Evolutionary conservation across 768 basidiomycete species (phyloP).

Genomic region (Collybia nuda): DNA sequence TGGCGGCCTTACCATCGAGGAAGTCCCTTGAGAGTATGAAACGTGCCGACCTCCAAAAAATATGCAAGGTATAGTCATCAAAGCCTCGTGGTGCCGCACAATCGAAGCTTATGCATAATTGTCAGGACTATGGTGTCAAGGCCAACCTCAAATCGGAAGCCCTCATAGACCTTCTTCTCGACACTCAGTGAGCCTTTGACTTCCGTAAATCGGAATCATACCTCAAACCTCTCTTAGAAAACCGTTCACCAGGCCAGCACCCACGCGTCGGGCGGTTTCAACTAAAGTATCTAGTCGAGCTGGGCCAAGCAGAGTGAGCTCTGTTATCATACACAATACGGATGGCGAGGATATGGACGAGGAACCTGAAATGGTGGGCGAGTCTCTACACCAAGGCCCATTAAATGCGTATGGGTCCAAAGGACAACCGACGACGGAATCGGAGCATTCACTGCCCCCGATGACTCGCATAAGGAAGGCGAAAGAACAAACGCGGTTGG

Average conservation of each 20-base stretch:
- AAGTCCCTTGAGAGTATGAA: constrained; percentile 45
- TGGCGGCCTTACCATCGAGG: constrained; percentile 42
- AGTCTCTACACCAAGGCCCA: constrained; percentile 9
- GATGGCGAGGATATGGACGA: constrained; percentile 43
- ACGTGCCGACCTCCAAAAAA: constrained; percentile 48
- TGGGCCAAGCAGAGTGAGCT: constrained; percentile 40
- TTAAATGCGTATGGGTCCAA: constrained; percentile 13
- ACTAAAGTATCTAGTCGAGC: constrained; percentile 35
- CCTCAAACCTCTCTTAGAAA: constrained; percentile 1
- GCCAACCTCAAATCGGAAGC: constrained; percentile 83
- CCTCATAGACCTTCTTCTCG: constrained; percentile 71
- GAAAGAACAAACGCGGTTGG: constrained; percentile 70
- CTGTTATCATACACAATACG: constrained; percentile 48
- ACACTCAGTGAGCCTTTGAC: constrained; percentile 42
- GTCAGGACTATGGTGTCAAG: constrained; percentile 75
- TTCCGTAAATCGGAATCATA: neutral
- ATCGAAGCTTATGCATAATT: constrained; percentile 12
- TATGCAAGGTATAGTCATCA: constrained; percentile 62
- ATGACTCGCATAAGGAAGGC: constrained; percentile 61
- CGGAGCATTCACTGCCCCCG: constrained; percentile 24
- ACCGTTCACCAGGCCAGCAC: constrained; percentile 19
- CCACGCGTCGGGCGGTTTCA: constrained; percentile 31
- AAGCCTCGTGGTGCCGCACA: neutral
- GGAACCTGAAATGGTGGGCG: constrained; percentile 13
- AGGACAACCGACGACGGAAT: constrained; percentile 16